Conservation (phyloP, 2,329 filamentous ascomycete species). For the Colletotrichum sp. region DNA sequence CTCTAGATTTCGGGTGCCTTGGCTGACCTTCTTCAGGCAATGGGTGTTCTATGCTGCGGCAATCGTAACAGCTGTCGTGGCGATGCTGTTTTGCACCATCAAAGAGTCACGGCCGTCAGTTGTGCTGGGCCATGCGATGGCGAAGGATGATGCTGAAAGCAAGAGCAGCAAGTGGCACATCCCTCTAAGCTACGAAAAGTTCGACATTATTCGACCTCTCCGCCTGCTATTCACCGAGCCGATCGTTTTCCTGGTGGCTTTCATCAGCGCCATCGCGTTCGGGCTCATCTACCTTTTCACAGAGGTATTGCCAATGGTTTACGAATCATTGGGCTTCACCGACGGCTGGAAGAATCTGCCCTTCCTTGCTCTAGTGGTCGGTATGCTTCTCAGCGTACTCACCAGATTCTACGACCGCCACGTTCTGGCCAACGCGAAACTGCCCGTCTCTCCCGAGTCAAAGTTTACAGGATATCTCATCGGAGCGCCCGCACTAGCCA, state of each 20-base stretch:
- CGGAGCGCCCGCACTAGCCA: constrained; percentile 45
- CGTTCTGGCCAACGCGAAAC: neutral
- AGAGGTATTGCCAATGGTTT: neutral
- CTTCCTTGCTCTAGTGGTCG: neutral
- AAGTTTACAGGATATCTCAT: constrained; percentile 38
- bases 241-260: neutral
- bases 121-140: neutral
- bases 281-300: constrained; percentile 8
- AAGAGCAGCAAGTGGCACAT: neutral
- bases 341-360: neutral
- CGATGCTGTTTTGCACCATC: neutral
- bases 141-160: neutral
- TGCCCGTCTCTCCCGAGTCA: constrained; percentile 12
- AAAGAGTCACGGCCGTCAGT: constrained; percentile 6
- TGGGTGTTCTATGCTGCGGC: constrained; percentile 3
- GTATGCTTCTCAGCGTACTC: neutral
- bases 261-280: constrained; percentile 1
- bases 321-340: neutral
- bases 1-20: accelerated
- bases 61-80: neutral
- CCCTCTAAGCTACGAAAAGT: neutral
- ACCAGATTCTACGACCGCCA: neutral
- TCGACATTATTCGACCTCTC: neutral
- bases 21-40: neutral
- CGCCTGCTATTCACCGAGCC: constrained; percentile 6